phyloP scores from a whole-genome alignment of 2,329 filamentous ascomycete genomes.

The Fusarium tjaetaba region DNA sequence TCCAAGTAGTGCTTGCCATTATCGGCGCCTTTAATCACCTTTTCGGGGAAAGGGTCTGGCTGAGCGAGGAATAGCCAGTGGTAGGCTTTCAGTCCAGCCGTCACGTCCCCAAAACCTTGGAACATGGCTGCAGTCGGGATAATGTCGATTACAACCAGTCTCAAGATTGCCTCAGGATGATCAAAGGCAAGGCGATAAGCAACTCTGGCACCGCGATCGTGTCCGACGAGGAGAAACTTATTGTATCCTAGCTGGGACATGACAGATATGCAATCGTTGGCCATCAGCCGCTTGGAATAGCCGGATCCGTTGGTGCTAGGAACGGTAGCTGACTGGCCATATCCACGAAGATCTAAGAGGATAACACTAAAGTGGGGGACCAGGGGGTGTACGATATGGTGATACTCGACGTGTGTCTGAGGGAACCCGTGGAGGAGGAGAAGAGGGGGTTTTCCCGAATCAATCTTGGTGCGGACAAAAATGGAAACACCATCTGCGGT shows the following conservation, averaged over 20 bases:
- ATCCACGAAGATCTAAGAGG: rapidly evolving
- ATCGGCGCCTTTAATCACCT: rapidly evolving
- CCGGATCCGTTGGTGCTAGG: not conserved
- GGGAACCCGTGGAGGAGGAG: rapidly evolving
- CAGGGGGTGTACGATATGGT: rapidly evolving
- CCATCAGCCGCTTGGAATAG: not conserved
- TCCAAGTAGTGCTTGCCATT: not conserved
- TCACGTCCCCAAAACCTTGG: not conserved
- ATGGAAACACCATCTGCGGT: rapidly evolving
- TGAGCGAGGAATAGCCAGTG: not conserved
- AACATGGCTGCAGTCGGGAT: not conserved
- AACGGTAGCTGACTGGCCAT: rapidly evolving
- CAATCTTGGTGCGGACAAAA: rapidly evolving
- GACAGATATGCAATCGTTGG: not conserved
- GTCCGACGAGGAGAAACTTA: rapidly evolving
- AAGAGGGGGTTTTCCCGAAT: rapidly evolving
- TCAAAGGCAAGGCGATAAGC: rapidly evolving
- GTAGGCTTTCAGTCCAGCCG: not conserved
- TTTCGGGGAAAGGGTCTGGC: rapidly evolving
- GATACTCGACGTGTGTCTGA: not conserved
- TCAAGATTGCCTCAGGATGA: rapidly evolving
- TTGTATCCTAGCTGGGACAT: not conserved
- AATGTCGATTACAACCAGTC: not conserved
- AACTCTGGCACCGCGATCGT: not conserved
- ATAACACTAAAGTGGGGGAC: not conserved